Conservation (phyloP, 768 basidiomycete genomes). For the Leucosporidium scottii region DNA sequence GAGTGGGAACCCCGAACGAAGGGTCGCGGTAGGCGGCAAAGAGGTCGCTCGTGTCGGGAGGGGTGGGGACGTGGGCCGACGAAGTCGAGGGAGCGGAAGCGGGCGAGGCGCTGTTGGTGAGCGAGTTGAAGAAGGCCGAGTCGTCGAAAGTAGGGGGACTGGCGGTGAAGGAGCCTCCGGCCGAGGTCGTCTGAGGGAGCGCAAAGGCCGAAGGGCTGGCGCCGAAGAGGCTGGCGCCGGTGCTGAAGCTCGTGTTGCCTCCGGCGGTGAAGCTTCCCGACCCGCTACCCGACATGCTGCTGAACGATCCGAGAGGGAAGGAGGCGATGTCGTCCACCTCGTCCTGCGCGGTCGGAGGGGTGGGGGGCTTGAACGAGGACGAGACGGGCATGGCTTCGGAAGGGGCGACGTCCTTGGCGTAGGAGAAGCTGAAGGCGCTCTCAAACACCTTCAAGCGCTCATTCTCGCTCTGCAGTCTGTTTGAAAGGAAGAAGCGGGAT, state of each 20-base stretch:
- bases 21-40: slow-evolving; percentile 29
- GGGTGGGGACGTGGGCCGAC: not conserved
- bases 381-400: slow-evolving; percentile 21
- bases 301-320: slow-evolving; percentile 8
- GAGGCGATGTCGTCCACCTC: not conserved
- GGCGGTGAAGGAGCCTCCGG: not conserved
- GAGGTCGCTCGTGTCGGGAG: slow-evolving; percentile 6
- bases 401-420: slow-evolving; percentile 14
- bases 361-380: not conserved
- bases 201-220: not conserved
- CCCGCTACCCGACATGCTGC: not conserved
- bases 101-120: slow-evolving; percentile 11
- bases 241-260: not conserved
- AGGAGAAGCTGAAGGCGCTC: slow-evolving; percentile 27
- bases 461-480: slow-evolving; percentile 24
- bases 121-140: slow-evolving; percentile 11
- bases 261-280: not conserved
- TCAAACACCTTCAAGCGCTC: slow-evolving; percentile 30
- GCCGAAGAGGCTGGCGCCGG: not conserved
- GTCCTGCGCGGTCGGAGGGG: not conserved
- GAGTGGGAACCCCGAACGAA: not conserved
- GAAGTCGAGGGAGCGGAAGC: not conserved
- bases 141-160: slow-evolving; percentile 1
- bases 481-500: not conserved
- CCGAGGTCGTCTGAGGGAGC: not conserved